phyloP scores from a whole-genome alignment of 768 basidiomycete species.

The Xerocomellus intermedius region DNA sequence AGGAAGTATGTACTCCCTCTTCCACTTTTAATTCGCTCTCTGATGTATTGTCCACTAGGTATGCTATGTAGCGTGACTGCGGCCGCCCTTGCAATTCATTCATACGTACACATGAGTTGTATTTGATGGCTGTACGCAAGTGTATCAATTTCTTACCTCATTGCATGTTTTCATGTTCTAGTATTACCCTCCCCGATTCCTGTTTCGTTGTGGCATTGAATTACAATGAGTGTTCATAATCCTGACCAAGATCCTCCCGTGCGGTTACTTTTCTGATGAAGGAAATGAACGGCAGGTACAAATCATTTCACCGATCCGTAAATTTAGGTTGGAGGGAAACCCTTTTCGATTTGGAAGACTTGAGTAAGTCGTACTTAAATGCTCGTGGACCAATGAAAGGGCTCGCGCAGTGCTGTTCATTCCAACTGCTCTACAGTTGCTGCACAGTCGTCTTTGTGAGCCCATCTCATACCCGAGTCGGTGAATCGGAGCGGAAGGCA shows the following conservation, averaged over 20 bases:
- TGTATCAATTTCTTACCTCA: conserved; percentile 35
- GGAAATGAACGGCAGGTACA: neutral
- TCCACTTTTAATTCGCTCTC: neutral
- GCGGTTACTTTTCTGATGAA: neutral
- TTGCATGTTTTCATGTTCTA: conserved; percentile 34
- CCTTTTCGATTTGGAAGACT: no score
- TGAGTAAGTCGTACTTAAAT: no score
- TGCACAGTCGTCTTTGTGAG: neutral
- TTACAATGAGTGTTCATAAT: conserved; percentile 17
- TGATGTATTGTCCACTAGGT: conserved; percentile 28
- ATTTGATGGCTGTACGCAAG: conserved; percentile 29
- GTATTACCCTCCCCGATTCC: conserved; percentile 28
- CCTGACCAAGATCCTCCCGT: neutral
- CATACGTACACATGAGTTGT: conserved; percentile 29
- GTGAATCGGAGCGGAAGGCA: neutral
- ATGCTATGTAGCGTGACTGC: conserved; percentile 50
- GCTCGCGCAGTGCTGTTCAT: no score
- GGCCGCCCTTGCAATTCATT: conserved; percentile 24
- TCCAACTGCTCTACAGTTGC: no score
- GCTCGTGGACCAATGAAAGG: no score
- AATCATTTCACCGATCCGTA: no score
- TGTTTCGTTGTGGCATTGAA: conserved; percentile 20
- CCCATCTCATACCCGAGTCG: neutral
- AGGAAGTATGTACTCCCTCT: conserved; percentile 74
- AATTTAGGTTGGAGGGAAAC: no score